phyloP scores from a whole-genome alignment of 2,329 filamentous ascomycete genomes.

The Lanzia echinophila region DNA sequence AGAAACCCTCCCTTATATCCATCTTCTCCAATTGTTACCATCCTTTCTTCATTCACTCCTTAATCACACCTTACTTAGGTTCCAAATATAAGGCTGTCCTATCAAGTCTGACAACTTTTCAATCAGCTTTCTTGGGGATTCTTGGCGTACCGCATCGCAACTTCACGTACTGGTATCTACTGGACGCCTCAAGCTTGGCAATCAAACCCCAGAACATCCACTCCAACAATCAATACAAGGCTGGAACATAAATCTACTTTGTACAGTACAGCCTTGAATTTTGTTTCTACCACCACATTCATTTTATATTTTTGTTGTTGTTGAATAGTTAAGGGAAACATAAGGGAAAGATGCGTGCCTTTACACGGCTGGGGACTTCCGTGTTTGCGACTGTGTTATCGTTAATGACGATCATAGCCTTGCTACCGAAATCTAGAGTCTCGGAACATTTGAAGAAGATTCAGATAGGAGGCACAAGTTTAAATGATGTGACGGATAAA shows the following conservation, averaged over 20 bases:
- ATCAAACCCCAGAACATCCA: neutral
- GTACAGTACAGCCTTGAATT: neutral
- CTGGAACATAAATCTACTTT: too few species aligned
- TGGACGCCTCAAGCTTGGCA: neutral
- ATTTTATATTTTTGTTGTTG: neutral
- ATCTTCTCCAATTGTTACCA: too few species aligned
- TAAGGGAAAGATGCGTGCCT: constrained; percentile 9
- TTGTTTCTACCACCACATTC: neutral
- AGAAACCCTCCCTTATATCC: too few species aligned
- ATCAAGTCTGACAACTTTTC: too few species aligned
- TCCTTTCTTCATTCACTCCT: too few species aligned
- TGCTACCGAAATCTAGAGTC: constrained; percentile 17
- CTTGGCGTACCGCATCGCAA: too few species aligned
- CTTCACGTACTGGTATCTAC: too few species aligned
- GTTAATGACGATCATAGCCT: constrained; percentile 15
- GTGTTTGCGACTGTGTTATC: constrained; percentile 21
- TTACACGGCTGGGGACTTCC: constrained; percentile 19
- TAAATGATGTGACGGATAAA: constrained; percentile 14
- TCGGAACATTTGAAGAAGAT: constrained; percentile 20
- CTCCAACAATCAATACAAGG: neutral
- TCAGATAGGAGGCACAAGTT: constrained; percentile 10
- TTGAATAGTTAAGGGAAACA: neutral
- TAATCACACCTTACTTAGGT: too few species aligned
- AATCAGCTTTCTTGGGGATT: too few species aligned
- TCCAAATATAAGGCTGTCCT: too few species aligned